Conservation (phyloP, 208 protist genomes). For the Sergeia podlipaevii region DNA sequence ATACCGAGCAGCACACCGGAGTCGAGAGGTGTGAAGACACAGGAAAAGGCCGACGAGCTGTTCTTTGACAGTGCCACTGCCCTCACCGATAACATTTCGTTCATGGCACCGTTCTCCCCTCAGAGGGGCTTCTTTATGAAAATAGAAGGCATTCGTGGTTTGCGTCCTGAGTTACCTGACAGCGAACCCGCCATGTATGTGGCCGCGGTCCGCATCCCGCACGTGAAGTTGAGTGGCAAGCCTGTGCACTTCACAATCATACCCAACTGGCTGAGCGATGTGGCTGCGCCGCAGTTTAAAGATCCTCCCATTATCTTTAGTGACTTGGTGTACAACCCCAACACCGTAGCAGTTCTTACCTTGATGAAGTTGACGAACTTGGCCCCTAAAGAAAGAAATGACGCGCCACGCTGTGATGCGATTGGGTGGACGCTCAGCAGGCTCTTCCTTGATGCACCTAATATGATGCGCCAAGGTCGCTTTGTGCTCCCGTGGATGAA, state of each 20-base stretch:
- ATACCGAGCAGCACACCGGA: conserved; percentile 4
- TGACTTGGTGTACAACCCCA: conserved; percentile 17
- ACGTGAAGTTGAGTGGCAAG: neutral
- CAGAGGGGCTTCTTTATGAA: conserved; percentile 51
- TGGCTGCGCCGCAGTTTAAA: conserved; percentile 42
- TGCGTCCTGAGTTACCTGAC: conserved; percentile 12
- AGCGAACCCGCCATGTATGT: conserved; percentile 42
- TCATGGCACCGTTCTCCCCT: conserved; percentile 43
- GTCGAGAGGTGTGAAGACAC: conserved; percentile 9
- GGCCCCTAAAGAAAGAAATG: neutral
- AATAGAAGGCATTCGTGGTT: conserved; percentile 45
- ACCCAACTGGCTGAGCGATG: conserved; percentile 55
- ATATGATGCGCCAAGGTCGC: conserved; percentile 46
- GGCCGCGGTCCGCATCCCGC: conserved; percentile 22
- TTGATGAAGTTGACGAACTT: conserved; percentile 58
- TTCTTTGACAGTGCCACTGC: conserved; percentile 24
- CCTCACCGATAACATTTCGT: conserved; percentile 29
- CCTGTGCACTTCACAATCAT: conserved; percentile 31
- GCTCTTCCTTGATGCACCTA: conserved; percentile 38
- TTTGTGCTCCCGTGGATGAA: conserved; percentile 49
- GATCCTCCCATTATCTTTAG: conserved; percentile 48
- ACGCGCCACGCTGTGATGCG: conserved; percentile 11
- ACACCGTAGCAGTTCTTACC: conserved; percentile 34
- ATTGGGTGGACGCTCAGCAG: conserved; percentile 62
- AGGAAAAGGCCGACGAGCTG: conserved; percentile 17